These are phyloP conservation scores for Quercus robur DNA, from an alignment of 306 rosid species.

Conservation along the genomic window DNA sequence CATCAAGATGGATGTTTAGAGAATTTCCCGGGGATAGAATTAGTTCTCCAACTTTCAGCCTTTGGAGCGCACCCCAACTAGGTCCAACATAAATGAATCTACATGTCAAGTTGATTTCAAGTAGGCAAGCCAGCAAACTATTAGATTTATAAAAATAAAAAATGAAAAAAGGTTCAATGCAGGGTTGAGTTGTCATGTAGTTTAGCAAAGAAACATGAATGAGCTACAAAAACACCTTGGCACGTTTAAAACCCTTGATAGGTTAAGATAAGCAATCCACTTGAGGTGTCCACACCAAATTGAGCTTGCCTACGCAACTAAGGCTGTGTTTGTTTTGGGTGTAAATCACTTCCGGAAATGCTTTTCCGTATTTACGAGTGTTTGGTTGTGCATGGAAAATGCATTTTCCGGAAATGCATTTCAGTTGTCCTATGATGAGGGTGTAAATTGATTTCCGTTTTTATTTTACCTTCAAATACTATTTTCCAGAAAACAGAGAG, in stretches of 20 bases:
- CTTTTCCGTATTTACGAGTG: too few species aligned
- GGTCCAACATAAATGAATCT: background rate
- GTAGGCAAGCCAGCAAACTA: background rate
- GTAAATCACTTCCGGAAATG: too few species aligned
- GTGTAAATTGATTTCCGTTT: too few species aligned
- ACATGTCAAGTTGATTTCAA: background rate
- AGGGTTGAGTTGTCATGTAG: background rate
- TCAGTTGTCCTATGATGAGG: too few species aligned
- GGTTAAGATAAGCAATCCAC: background rate
- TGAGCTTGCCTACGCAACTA: background rate
- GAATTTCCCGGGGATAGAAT: background rate
- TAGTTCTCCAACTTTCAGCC: background rate
- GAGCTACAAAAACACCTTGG: background rate
- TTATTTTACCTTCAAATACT: too few species aligned
- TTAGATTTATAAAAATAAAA: background rate
- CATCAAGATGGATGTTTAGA: background rate
- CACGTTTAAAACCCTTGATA: background rate
- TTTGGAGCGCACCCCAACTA: background rate
- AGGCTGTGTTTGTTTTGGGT: too few species aligned
- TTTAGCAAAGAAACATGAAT: background rate
- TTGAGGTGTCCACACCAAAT: background rate
- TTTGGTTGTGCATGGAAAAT: too few species aligned
- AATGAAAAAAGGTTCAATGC: background rate
- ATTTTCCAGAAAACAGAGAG: too few species aligned
- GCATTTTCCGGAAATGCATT: too few species aligned